Conservation (phyloP, 306 rosid species). For the Lotus japonicus region DNA sequence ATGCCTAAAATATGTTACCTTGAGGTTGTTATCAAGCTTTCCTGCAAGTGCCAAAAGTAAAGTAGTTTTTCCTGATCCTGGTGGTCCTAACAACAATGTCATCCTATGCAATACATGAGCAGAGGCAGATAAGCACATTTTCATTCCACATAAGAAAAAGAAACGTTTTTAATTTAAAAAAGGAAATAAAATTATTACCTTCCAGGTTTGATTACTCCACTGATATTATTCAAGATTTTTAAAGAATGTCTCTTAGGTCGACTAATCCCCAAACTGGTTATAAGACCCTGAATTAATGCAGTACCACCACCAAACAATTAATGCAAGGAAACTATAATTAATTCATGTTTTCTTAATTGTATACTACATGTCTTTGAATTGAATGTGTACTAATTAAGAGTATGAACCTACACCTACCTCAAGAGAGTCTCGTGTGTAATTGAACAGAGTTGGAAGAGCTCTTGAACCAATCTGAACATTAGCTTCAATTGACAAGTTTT, state of each 20-base stretch:
- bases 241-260: slow-evolving; percentile 46
- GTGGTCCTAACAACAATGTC: slow-evolving; percentile 84
- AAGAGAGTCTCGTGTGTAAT: slow-evolving; percentile 32
- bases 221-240: slow-evolving; percentile 51
- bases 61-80: too few species aligned
- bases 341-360: too few species aligned
- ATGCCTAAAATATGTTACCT: too few species aligned
- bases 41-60: too few species aligned
- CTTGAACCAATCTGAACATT: slow-evolving; percentile 59
- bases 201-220: slow-evolving; percentile 60
- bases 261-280: slow-evolving; percentile 36
- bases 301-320: too few species aligned
- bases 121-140: too few species aligned
- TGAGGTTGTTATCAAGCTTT: too few species aligned
- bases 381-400: too few species aligned
- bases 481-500: slow-evolving; percentile 51
- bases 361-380: too few species aligned
- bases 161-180: too few species aligned
- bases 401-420: slow-evolving; percentile 53
- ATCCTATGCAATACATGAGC: slow-evolving; percentile 42
- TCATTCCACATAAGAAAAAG: too few species aligned
- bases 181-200: slow-evolving; percentile 31
- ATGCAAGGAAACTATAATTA: too few species aligned
- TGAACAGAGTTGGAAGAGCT: slow-evolving; percentile 67
- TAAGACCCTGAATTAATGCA: slow-evolving; percentile 44